Evolutionary conservation across 257 asterid species (phyloP).

Genomic region (Solanum bulbocastanum): DNA sequence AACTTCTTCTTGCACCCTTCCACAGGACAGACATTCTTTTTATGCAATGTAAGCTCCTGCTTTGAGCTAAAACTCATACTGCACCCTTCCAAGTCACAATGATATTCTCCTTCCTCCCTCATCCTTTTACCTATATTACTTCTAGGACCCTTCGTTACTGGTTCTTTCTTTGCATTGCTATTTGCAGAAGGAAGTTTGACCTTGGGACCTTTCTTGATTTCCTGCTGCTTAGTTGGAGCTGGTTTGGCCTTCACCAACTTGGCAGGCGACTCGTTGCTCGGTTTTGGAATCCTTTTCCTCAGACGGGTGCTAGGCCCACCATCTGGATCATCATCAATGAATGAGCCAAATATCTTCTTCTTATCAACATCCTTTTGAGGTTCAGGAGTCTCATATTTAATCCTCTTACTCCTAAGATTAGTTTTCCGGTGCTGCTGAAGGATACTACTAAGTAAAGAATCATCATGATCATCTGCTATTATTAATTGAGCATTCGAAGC

Average conservation of each 20-base stretch:
- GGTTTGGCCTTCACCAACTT: constrained; percentile 25
- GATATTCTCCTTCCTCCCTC: constrained; percentile 45
- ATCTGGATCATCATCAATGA: constrained; percentile 36
- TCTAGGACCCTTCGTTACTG: neutral
- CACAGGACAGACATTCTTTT: constrained; percentile 70
- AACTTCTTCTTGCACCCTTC: constrained; percentile 93
- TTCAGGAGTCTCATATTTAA: constrained; percentile 29
- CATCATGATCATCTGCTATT: constrained; percentile 16
- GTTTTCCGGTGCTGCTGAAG: constrained; percentile 36
- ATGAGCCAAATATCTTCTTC: constrained; percentile 17
- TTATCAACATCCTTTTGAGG: constrained; percentile 18
- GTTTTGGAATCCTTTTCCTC: constrained; percentile 51
- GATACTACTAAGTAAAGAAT: constrained; percentile 8
- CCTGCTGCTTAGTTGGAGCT: constrained; percentile 30
- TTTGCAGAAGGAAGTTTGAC: constrained; percentile 10
- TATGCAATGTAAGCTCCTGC: constrained; percentile 70
- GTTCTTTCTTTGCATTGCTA: neutral
- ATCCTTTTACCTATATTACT: constrained; percentile 17
- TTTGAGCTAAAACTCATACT: constrained; percentile 69
- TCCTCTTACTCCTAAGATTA: constrained; percentile 27
- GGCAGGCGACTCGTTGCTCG: constrained; percentile 24
- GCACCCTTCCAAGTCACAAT: constrained; percentile 88
- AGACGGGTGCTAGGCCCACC: constrained; percentile 92
- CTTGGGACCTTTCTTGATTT: constrained; percentile 15
- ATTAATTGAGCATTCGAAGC: constrained; percentile 16